These are phyloP conservation scores for sorghum (Sorghum bicolor) DNA, from an alignment of 176 grass and related monocot species.

Conservation along the genomic window DNA sequence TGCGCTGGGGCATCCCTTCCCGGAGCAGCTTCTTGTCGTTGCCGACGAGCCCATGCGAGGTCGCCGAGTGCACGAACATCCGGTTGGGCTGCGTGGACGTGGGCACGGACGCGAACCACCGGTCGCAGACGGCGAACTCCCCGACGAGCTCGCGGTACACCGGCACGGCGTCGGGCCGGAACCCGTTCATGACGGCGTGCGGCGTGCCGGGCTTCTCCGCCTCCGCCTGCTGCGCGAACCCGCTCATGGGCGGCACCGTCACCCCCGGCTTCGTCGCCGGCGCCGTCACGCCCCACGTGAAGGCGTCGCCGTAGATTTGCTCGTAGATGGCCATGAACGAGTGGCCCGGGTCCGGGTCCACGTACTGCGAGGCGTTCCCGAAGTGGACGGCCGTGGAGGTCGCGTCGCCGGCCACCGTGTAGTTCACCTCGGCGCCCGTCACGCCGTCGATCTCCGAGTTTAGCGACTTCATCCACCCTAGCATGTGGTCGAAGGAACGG, in stretches of 20 bases:
- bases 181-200: conserved; percentile 62
- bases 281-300: conserved; percentile 7
- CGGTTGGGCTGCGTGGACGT: conserved; percentile 80
- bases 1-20: conserved; percentile 54
- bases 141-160: conserved; percentile 55
- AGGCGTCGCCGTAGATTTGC: conserved; percentile 63
- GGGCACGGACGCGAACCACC: conserved; percentile 62
- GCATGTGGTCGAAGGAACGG: conserved; percentile 91
- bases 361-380: conserved; percentile 47
- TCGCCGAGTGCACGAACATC: conserved; percentile 69
- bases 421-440: conserved; percentile 46
- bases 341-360: conserved; percentile 79
- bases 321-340: conserved; percentile 76
- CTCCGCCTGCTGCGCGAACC: conserved; percentile 65
- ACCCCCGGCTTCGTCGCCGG: conserved; percentile 49
- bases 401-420: conserved; percentile 23
- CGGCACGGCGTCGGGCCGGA: conserved; percentile 52
- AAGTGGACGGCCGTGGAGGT: conserved; percentile 38
- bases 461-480: conserved; percentile 72
- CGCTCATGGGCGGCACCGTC: conserved; percentile 53
- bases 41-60: conserved; percentile 47
- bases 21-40: conserved; percentile 44
- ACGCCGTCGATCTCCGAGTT: conserved; percentile 71
- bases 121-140: conserved; percentile 69
- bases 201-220: conserved; percentile 39